Evolutionary conservation across 169 alveolate genomes (phyloP).

Genomic region (Amoebophrya sp.): DNA sequence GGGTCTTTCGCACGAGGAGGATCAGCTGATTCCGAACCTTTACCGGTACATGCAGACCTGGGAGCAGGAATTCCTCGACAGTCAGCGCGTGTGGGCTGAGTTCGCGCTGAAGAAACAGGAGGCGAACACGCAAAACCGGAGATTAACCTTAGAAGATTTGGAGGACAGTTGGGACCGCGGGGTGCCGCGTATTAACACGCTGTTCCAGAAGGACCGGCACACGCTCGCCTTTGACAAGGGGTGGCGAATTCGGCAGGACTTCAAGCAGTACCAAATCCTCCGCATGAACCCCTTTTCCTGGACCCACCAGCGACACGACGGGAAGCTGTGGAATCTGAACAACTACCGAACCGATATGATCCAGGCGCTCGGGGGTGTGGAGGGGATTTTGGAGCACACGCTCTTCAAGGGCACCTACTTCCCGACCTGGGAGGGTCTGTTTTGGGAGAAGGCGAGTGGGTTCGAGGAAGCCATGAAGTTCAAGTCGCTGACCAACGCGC

Average conservation of each 20-base stretch:
- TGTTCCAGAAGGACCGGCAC: slow-evolving; percentile 96
- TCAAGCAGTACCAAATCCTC: slow-evolving; percentile 91
- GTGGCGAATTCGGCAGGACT: slow-evolving; percentile 98
- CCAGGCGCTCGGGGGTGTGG: slow-evolving; percentile 99
- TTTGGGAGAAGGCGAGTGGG: slow-evolving; percentile 99
- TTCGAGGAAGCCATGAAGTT: slow-evolving; percentile 98
- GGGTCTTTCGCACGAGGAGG: slow-evolving; percentile 99
- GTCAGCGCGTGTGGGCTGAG: slow-evolving; percentile 99
- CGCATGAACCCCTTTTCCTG: slow-evolving; percentile 99
- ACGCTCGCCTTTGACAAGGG: slow-evolving; percentile 99
- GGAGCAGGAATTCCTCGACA: slow-evolving; percentile 99
- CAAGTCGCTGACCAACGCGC: slow-evolving; percentile 99
- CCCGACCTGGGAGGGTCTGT: slow-evolving; percentile 99
- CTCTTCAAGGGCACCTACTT: slow-evolving; percentile 99
- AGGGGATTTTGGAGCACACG: slow-evolving; percentile 99
- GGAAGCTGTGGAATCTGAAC: slow-evolving; percentile 99
- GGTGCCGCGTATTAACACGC: slow-evolving; percentile 98
- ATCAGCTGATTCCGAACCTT: slow-evolving; percentile 97
- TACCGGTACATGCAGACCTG: slow-evolving; percentile 96
- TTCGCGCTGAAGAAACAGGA: slow-evolving; percentile 97
- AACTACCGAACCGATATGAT: slow-evolving; percentile 99
- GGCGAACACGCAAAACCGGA: slow-evolving; percentile 95
- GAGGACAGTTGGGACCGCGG: slow-evolving; percentile 99
- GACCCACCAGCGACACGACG: slow-evolving; percentile 99
- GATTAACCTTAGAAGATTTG: slow-evolving; percentile 96